Conservation (phyloP, 768 basidiomycete genomes). For the Mrakia gelida region DNA sequence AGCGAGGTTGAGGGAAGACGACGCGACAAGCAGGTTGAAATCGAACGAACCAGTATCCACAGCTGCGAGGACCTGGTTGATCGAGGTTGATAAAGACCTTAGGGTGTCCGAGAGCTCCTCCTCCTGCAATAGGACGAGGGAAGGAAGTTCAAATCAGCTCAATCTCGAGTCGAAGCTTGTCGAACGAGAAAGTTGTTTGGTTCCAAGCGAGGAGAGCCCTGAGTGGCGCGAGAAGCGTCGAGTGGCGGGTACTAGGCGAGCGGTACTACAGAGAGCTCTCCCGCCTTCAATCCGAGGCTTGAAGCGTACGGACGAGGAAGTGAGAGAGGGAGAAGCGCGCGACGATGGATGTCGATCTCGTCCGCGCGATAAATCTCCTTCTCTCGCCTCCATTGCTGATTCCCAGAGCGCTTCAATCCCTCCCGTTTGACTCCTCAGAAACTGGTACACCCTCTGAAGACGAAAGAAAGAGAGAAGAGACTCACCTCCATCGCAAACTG, state of each 20-base stretch:
- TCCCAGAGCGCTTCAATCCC: neutral
- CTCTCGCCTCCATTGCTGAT: no score
- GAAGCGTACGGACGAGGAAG: no score
- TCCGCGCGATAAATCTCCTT: no score
- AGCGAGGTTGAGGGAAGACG: neutral
- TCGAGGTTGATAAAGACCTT: constrained; percentile 92
- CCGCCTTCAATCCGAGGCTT: no score
- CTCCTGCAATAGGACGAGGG: constrained; percentile 53
- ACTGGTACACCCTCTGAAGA: neutral
- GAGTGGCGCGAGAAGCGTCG: no score
- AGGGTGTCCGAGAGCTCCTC: constrained; percentile 91
- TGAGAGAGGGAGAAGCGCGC: no score
- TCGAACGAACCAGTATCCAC: constrained; percentile 23
- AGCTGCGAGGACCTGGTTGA: constrained; percentile 27
- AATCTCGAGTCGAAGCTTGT: neutral
- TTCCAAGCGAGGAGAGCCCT: neutral
- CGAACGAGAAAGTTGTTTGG: neutral
- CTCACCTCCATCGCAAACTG: constrained; percentile 93
- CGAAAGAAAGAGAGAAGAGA: constrained; percentile 27
- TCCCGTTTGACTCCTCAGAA: neutral
- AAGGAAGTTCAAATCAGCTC: neutral
- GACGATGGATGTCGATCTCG: no score
- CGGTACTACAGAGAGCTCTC: no score
- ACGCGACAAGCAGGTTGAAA: neutral
- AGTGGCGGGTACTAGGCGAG: no score